phyloP scores from a whole-genome alignment of 176 grass and related monocot species.

The Rhynchospora pubera region DNA sequence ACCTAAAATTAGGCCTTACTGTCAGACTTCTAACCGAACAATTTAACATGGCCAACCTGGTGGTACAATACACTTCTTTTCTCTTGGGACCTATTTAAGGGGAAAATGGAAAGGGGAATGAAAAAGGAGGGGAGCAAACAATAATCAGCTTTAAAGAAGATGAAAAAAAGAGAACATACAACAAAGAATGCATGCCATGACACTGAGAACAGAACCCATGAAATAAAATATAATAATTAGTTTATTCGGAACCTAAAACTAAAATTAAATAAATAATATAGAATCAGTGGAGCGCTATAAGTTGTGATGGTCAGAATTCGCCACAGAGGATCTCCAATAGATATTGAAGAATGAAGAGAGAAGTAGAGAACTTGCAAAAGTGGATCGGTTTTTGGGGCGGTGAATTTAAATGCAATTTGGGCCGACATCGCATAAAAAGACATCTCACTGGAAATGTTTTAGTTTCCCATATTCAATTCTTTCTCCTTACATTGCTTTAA shows the following conservation, averaged over 20 bases:
- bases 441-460: no score
- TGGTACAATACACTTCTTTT: neutral
- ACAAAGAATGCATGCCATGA: neutral
- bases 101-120: neutral
- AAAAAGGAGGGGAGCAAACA: neutral
- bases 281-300: no score
- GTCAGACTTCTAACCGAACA: neutral
- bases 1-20: constrained; percentile 12
- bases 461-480: no score
- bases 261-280: no score
- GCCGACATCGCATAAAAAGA: neutral
- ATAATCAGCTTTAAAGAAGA: neutral
- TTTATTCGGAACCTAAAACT: neutral
- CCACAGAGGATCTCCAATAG: no score
- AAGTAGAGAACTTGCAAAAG: neutral
- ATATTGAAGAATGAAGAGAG: no score
- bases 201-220: neutral
- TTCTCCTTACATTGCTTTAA: no score
- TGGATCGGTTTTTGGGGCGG: no score
- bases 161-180: neutral
- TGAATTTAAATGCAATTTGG: neutral
- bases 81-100: neutral
- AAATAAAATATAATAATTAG: neutral
- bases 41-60: constrained; percentile 20
- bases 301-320: no score